Conservation (phyloP, 192 early-diverging fungal species). For the Thamnidium elegans region DNA sequence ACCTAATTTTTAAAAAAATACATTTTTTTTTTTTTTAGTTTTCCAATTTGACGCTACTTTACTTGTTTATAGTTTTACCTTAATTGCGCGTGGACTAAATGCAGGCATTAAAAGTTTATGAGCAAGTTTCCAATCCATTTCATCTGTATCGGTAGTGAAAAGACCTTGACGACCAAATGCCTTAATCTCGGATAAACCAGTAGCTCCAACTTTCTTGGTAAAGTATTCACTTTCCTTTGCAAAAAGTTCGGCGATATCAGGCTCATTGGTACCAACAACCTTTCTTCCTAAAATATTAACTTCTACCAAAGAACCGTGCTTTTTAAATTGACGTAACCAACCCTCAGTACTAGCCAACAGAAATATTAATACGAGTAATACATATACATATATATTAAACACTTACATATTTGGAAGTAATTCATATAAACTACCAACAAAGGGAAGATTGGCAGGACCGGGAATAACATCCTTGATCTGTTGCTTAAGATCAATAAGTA, state of each 20-base stretch:
- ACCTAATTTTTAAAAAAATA: constrained; percentile 19
- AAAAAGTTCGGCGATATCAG: constrained; percentile 38
- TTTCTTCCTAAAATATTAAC: constrained; percentile 14
- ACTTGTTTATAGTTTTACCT: constrained; percentile 22
- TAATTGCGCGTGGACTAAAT: constrained; percentile 39
- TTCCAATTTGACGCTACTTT: too few relatives aligned
- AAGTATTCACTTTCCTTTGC: constrained; percentile 52
- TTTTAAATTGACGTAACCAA: constrained; percentile 29
- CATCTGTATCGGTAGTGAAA: constrained; percentile 49
- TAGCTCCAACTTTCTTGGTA: constrained; percentile 45
- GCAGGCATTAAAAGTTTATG: constrained; percentile 64
- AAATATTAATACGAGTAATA: not conserved
- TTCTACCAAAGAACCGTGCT: constrained; percentile 42
- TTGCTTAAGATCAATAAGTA: constrained; percentile 22
- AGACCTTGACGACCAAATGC: constrained; percentile 47
- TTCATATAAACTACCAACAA: constrained; percentile 33
- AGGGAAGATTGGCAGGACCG: constrained; percentile 26
- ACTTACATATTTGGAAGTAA: constrained; percentile 34
- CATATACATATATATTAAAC: not conserved
- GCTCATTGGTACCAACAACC: constrained; percentile 39
- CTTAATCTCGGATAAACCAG: constrained; percentile 32
- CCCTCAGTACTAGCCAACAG: constrained; percentile 12
- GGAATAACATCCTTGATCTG: constrained; percentile 26
- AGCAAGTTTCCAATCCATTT: constrained; percentile 51
- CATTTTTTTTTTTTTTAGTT: not conserved